Conservation (phyloP, 2,329 filamentous ascomycete species). For the Hymenoscyphus fructigenus region DNA sequence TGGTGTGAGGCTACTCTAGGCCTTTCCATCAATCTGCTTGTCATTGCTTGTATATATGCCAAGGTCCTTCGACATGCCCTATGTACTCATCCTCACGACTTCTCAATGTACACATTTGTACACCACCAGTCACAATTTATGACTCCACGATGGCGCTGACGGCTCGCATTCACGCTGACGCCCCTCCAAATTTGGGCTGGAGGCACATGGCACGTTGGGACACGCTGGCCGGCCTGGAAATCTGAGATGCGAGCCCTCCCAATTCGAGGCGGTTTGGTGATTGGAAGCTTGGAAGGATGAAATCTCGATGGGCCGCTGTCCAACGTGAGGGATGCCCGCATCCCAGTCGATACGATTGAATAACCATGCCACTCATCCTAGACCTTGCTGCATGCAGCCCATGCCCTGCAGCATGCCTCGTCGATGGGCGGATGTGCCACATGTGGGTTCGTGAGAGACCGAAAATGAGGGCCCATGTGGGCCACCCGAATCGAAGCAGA, state of each 20-base stretch:
- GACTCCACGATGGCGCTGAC: neutral
- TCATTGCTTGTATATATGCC: neutral
- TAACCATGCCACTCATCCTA: neutral
- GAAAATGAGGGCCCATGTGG: neutral
- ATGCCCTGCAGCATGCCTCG: slow-evolving; percentile 4
- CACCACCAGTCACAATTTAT: neutral
- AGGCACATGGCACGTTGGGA: slow-evolving; percentile 1
- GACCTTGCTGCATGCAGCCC: neutral
- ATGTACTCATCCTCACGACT: neutral
- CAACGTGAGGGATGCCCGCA: neutral
- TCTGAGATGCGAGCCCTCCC: neutral
- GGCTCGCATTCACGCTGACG: neutral
- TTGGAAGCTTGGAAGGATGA: neutral
- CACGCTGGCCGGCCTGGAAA: neutral
- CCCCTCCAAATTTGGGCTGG: neutral
- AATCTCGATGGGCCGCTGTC: slow-evolving; percentile 13
- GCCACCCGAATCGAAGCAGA: slow-evolving; percentile 4
- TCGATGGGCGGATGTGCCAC: slow-evolving; percentile 7
- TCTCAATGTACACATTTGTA: neutral
- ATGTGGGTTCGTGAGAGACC: slow-evolving; percentile 12
- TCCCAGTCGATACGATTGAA: neutral
- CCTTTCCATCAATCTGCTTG: neutral
- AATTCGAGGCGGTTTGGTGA: neutral
- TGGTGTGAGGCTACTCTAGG: neutral
- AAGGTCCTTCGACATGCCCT: neutral